Evolutionary conservation across 345 rosid genomes (phyloP), one percentile per base, ranked within the genome.

Genomic region (Pistacia atlantica): DNA sequence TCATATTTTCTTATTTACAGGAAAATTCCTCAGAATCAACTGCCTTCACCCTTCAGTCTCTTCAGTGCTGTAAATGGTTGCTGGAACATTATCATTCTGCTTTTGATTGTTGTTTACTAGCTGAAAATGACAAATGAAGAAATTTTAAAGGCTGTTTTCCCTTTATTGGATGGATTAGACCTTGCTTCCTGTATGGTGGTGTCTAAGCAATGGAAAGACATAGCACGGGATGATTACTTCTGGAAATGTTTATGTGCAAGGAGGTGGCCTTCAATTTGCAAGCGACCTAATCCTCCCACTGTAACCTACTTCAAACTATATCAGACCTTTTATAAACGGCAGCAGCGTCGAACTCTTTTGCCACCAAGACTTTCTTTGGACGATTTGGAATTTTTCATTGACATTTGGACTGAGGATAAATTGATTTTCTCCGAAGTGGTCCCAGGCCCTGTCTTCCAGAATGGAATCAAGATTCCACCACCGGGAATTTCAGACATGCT

Each of bases 211-310:
- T 96, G 99, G 99, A 92, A 91, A 87, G 86, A 80, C 55, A 46
- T 88, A 63, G 95, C 97, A 1, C 82, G 58, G 57, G 99, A 96
- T 46, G 99, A 96, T 81, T 96, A 89, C 82, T 84, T 92, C n/a
- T 96, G 99, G 99, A 96, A 91, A 86, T 89, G 93, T 37, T 74
- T 85, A 17, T 93, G 99, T 77, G 89, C 91, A 20, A 91, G 85
- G 87, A 87, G 85, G 85, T 96, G 99, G 99, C 99, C 98, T 77
- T 93, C 97, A 0, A 76, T 90, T 81, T 91, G 97, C 88, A 93
- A 90, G 85, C 89, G 87, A 17, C 84, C 86, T 5, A 84, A 33
- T 72, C 95, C 97, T 25, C 95, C 89, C 13, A 83, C 92, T 4
- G 78, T 69, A 16, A 89, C 95, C 25, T 93, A 93, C 82, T 85